Evolutionary conservation across 306 rosid genomes (phyloP).

Genomic region (Sesbania bispinosa): DNA sequence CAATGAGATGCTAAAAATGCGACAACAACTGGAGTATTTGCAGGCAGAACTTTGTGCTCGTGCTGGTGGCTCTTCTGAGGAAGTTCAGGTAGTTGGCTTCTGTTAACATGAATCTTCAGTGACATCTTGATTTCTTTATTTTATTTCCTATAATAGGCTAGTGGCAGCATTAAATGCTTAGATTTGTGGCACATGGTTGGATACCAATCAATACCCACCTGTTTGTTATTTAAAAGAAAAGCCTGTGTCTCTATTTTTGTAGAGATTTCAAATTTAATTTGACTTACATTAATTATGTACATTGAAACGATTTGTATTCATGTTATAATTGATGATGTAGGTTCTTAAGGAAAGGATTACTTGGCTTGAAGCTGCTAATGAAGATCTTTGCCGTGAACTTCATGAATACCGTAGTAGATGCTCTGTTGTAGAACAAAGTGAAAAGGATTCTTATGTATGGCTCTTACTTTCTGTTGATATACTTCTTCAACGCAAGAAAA

Average conservation of each 20-base stretch:
- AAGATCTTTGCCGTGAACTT: conserved; percentile 97
- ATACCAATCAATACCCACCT: conserved; percentile 12
- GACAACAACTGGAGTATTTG: conserved; percentile 88
- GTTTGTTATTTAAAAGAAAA: conserved; percentile 17
- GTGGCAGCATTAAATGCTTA: conserved; percentile 16
- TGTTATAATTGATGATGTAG: conserved; percentile 40
- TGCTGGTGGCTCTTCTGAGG: conserved; percentile 85
- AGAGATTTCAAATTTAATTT: conserved; percentile 12
- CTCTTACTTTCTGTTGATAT: conserved; percentile 23
- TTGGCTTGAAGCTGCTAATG: conserved; percentile 98
- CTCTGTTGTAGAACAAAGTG: conserved; percentile 54
- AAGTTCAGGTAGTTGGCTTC: conserved; percentile 74
- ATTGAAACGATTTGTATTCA: neutral
- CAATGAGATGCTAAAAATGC: conserved; percentile 96
- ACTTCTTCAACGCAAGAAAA: neutral
- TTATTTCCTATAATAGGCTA: conserved; percentile 8
- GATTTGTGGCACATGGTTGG: conserved; percentile 4
- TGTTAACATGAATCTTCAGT: neutral
- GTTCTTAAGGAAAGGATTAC: conserved; percentile 94
- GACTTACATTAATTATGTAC: neutral
- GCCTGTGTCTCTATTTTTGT: neutral
- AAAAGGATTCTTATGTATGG: conserved; percentile 71
- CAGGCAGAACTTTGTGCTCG: conserved; percentile 99
- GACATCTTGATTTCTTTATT: conserved; percentile 5
- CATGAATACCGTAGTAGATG: conserved; percentile 85